These are phyloP conservation scores for Fusarium ambrosium DNA, from an alignment of 2,329 filamentous ascomycete species.

Conservation along the genomic window DNA sequence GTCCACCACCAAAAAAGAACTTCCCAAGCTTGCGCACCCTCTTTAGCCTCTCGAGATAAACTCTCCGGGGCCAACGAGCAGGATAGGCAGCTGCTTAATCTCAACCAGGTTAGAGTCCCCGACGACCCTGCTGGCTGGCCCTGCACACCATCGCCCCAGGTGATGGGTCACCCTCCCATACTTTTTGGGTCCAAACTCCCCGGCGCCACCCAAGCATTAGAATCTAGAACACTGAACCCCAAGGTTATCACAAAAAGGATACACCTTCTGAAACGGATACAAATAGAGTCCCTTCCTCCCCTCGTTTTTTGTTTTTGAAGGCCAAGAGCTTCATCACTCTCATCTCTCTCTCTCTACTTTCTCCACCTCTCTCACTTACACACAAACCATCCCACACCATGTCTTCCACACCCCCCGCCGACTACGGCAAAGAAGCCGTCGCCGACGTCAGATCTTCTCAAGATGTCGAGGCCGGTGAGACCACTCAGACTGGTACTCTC, in stretches of 20 bases:
- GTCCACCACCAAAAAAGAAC: neutral
- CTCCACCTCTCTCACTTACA: slow-evolving; percentile 1
- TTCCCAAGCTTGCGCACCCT: neutral
- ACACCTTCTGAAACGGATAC: slow-evolving; percentile 26
- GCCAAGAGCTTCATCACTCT: slow-evolving; percentile 39
- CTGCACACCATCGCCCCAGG: slow-evolving; percentile 34
- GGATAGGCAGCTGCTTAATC: slow-evolving; percentile 12
- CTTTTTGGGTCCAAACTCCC: slow-evolving; percentile 14
- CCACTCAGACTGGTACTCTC: slow-evolving; percentile 37
- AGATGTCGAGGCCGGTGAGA: slow-evolving; percentile 39
- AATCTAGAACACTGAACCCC: slow-evolving; percentile 30
- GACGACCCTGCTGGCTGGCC: slow-evolving; percentile 19
- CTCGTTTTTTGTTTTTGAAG: slow-evolving; percentile 13
- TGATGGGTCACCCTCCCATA: slow-evolving; percentile 19
- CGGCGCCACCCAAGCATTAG: slow-evolving; percentile 18
- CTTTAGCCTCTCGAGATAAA: slow-evolving; percentile 14
- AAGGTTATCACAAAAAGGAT: slow-evolving; percentile 11
- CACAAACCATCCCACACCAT: neutral
- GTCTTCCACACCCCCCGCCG: slow-evolving; percentile 35
- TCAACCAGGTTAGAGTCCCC: slow-evolving; percentile 33
- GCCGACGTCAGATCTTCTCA: slow-evolving; percentile 29
- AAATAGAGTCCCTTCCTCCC: slow-evolving; percentile 32
- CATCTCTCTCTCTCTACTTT: slow-evolving; percentile 8
- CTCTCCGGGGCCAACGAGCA: neutral
- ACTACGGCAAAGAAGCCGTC: slow-evolving; percentile 40